A percentile compares a stretch with the other conserved stretches of the same genome.
Conservation (phyloP, 331 rosid species). For the Cydonia oblonga region DNA sequence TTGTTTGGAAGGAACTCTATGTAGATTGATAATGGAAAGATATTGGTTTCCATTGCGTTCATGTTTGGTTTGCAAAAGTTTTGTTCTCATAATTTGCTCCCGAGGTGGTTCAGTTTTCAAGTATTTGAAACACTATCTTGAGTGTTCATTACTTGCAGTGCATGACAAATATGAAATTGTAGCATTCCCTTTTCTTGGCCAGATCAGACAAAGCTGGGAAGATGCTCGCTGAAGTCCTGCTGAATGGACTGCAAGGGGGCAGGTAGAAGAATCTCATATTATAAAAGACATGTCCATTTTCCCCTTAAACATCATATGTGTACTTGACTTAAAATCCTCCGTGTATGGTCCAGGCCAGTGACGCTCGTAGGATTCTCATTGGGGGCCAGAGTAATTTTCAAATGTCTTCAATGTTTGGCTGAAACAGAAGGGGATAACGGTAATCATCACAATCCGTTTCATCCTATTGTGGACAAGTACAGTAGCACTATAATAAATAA, state of each 20-base stretch:
- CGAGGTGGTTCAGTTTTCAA: neutral
- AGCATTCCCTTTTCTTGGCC: constrained; percentile 9
- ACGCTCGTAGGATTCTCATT: constrained; percentile 54
- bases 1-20: neutral
- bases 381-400: constrained; percentile 62
- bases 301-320: constrained; percentile 7
- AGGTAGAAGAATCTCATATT: constrained; percentile 34
- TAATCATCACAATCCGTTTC: constrained; percentile 9
- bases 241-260: constrained; percentile 49
- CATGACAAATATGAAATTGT: neutral
- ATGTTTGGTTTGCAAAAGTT: too few species aligned
- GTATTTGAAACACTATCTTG: neutral
- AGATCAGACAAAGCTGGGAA: constrained; percentile 68
- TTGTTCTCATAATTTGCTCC: too few species aligned
- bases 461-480: neutral
- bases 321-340: constrained; percentile 12
- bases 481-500: neutral
- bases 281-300: constrained; percentile 13
- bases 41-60: too few species aligned
- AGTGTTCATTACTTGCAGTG: neutral
- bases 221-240: constrained; percentile 47
- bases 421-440: constrained; percentile 42
- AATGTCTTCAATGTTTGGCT: constrained; percentile 48
- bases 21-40: neutral
- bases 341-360: constrained; percentile 51